Conservation (phyloP, 306 rosid species). For the Hippophae gyantsensis region DNA sequence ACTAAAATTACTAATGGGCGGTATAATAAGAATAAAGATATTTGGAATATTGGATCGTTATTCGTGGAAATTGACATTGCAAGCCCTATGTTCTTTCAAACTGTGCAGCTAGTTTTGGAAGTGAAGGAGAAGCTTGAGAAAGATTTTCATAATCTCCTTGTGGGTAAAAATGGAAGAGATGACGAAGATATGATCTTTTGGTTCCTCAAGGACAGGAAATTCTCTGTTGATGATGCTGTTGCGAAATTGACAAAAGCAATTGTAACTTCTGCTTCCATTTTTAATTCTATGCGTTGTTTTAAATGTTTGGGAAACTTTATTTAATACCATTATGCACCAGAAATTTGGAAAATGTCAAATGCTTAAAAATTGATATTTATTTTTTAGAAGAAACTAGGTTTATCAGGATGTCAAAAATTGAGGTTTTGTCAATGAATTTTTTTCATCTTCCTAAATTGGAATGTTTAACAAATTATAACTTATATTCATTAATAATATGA, state of each 20-base stretch:
- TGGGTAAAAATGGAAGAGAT: constrained; percentile 84
- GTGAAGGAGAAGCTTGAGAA: constrained; percentile 82
- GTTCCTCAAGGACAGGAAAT: constrained; percentile 87
- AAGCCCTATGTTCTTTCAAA: not conserved
- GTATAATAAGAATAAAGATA: not conserved
- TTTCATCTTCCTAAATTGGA: no score
- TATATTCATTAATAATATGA: not conserved
- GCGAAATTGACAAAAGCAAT: constrained; percentile 69
- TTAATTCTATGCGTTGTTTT: not conserved
- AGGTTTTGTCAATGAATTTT: not conserved
- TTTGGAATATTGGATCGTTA: not conserved
- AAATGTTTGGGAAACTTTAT: not conserved
- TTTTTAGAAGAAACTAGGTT: no score
- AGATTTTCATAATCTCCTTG: constrained; percentile 49
- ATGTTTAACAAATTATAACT: not conserved
- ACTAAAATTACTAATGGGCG: not conserved
- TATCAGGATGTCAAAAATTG: no score
- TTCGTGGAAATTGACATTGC: not conserved
- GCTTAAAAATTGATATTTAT: no score
- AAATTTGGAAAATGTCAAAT: no score
- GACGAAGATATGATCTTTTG: constrained; percentile 93
- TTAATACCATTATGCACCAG: no score
- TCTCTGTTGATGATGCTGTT: constrained; percentile 53
- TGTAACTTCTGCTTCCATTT: constrained; percentile 43
- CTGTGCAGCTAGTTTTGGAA: constrained; percentile 57